Evolutionary conservation across 2,329 filamentous ascomycete genomes (phyloP).

Genomic region (Phaeosphaeriaceae sp.): DNA sequence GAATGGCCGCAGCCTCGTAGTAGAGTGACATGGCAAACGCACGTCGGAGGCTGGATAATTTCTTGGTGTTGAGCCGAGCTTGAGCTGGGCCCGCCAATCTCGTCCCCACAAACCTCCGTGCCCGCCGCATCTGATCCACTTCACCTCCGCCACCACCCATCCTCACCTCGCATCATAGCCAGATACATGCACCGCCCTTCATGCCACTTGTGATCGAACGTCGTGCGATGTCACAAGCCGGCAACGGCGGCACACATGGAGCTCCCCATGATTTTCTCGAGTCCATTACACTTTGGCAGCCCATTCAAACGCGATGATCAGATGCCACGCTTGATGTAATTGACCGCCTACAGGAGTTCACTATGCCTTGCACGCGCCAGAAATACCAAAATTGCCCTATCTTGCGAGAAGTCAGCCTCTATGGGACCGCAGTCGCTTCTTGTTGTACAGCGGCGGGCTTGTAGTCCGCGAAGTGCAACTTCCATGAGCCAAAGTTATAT

Average conservation of each 20-base stretch:
- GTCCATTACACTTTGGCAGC: too few species aligned
- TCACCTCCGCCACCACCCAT: not conserved
- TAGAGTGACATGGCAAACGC: constrained; percentile 81
- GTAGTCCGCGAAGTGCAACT: not conserved
- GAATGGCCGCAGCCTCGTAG: constrained; percentile 82
- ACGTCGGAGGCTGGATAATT: constrained; percentile 4
- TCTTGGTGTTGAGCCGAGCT: not conserved
- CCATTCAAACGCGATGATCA: too few species aligned
- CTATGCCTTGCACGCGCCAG: too few species aligned
- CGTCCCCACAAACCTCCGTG: not conserved
- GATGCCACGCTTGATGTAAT: too few species aligned
- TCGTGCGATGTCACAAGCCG: too few species aligned
- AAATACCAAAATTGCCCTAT: too few species aligned
- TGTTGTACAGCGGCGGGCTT: not conserved
- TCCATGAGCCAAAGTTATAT: not conserved
- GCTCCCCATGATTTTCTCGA: too few species aligned
- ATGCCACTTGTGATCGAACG: too few species aligned
- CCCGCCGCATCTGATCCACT: not conserved
- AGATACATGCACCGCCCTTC: not conserved
- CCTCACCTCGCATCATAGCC: not conserved
- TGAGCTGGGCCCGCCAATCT: not conserved
- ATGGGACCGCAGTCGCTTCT: not conserved
- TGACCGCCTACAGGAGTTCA: too few species aligned
- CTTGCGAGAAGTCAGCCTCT: not conserved
- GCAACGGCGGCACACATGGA: too few species aligned